Evolutionary conservation across 1,284 basidiomycete species (phyloP).

Genomic region (Cryptococcus sp.): DNA sequence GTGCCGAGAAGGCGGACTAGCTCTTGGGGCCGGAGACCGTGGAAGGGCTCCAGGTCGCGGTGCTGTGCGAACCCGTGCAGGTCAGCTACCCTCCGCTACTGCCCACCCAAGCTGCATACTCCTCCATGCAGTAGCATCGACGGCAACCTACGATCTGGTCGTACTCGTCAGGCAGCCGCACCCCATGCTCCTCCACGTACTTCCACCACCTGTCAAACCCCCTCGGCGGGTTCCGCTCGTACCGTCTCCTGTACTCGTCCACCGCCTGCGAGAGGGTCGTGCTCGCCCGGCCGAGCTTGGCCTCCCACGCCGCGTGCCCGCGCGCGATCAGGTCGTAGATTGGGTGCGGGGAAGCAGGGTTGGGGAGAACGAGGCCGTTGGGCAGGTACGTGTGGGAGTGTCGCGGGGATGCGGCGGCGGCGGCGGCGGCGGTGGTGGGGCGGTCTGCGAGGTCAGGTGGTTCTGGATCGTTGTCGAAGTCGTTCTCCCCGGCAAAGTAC

Average conservation of each 20-base stretch:
- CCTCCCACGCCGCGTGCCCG: conserved; percentile 46
- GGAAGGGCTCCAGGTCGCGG: conserved; percentile 47
- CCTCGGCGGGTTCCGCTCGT: conserved; percentile 45
- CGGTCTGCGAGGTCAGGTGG: too few relatives aligned
- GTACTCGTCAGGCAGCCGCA: conserved; percentile 47
- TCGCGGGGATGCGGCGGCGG: too few relatives aligned
- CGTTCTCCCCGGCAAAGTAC: too few relatives aligned
- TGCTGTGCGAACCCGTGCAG: conserved; percentile 19
- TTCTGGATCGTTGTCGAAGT: too few relatives aligned
- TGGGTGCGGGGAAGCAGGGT: conserved; percentile 43
- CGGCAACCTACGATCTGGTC: conserved; percentile 44
- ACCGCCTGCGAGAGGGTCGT: conserved; percentile 49
- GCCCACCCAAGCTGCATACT: too few relatives aligned
- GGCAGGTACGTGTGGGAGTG: conserved; percentile 20
- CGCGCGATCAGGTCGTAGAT: conserved; percentile 48
- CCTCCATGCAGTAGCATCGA: not conserved
- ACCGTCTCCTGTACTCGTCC: conserved; percentile 49
- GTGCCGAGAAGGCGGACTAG: conserved; percentile 21
- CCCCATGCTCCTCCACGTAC: conserved; percentile 34
- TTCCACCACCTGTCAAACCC: conserved; percentile 47
- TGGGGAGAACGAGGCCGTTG: conserved; percentile 40
- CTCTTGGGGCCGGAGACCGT: conserved; percentile 29
- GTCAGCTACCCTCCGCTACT: not conserved
- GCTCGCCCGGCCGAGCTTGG: conserved; percentile 47
- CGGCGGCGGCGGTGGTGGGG: too few relatives aligned